Conservation (phyloP, 345 rosid genomes). For the Salix exigua region DNA sequence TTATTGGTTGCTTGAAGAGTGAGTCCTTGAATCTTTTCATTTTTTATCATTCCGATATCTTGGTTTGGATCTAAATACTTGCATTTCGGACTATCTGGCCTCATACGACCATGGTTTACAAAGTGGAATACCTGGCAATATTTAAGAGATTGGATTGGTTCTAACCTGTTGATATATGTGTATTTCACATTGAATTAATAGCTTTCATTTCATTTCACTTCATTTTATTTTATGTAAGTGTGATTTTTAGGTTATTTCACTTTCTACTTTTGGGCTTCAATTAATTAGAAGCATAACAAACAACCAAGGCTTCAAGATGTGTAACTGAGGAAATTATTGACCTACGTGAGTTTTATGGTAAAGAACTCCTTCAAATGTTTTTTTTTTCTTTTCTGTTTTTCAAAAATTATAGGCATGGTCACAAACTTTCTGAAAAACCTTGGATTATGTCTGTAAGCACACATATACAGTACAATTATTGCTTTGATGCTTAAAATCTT, state of each 20-base stretch:
- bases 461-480: background rate
- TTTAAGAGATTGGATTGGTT: background rate
- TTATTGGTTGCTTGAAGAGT: constrained; percentile 99
- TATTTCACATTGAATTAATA: background rate
- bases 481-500: background rate
- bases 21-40: constrained; percentile 37
- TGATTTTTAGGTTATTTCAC: background rate
- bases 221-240: background rate
- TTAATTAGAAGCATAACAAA: background rate
- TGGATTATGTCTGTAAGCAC: background rate
- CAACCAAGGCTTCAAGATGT: background rate
- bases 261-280: background rate
- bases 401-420: background rate
- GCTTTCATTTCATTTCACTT: background rate
- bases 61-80: background rate
- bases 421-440: background rate
- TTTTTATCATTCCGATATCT: background rate
- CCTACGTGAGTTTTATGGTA: background rate
- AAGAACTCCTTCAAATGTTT: background rate
- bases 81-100: background rate
- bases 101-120: background rate
- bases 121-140: background rate
- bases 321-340: background rate
- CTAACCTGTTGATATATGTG: background rate
- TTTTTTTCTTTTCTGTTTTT: background rate